Evolutionary conservation across 2,329 filamentous ascomycete genomes (phyloP).

Genomic region (Didymella glomerata): DNA sequence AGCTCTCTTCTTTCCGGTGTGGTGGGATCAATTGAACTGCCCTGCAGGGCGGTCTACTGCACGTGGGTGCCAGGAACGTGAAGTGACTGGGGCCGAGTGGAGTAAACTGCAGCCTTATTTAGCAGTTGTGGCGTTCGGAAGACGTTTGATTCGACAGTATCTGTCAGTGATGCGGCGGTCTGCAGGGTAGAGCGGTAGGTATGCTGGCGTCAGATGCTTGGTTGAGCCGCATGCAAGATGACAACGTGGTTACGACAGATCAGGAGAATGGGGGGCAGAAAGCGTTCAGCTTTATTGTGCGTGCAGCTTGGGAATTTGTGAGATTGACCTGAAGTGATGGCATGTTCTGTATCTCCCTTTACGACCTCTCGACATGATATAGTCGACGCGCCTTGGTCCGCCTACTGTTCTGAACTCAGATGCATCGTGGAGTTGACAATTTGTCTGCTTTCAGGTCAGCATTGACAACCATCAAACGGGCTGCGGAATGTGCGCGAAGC

Average conservation of each 20-base stretch:
- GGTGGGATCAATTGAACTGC: background rate
- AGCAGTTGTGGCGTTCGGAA: slow-evolving; percentile 38
- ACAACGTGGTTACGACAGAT: slow-evolving; percentile 22
- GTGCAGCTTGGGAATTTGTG: background rate
- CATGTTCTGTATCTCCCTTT: background rate
- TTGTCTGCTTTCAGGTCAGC: slow-evolving; percentile 41
- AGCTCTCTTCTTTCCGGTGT: slow-evolving; percentile 24
- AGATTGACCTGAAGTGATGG: background rate
- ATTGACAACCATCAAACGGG: slow-evolving; percentile 36
- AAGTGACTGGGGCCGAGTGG: slow-evolving; percentile 28
- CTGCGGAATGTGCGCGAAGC: slow-evolving; percentile 22
- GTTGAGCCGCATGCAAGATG: slow-evolving; percentile 46
- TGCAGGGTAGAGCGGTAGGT: slow-evolving; percentile 35
- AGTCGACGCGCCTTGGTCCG: background rate
- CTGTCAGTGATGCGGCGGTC: slow-evolving; percentile 22
- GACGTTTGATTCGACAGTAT: slow-evolving; percentile 24
- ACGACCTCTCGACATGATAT: slow-evolving; percentile 20
- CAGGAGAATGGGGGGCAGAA: slow-evolving; percentile 14
- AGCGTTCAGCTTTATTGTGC: background rate
- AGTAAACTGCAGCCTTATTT: slow-evolving; percentile 37
- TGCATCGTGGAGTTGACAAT: slow-evolving; percentile 17
- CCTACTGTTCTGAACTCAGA: slow-evolving; percentile 8
- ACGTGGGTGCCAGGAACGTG: slow-evolving; percentile 24
- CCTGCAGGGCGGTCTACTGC: slow-evolving; percentile 15
- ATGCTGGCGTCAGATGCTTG: slow-evolving; percentile 52